Percentiles rank a stretch among this genome's conserved stretches.
phyloP scores from a whole-genome alignment of 140 eudicot species.

The Stevia rebaudiana region DNA sequence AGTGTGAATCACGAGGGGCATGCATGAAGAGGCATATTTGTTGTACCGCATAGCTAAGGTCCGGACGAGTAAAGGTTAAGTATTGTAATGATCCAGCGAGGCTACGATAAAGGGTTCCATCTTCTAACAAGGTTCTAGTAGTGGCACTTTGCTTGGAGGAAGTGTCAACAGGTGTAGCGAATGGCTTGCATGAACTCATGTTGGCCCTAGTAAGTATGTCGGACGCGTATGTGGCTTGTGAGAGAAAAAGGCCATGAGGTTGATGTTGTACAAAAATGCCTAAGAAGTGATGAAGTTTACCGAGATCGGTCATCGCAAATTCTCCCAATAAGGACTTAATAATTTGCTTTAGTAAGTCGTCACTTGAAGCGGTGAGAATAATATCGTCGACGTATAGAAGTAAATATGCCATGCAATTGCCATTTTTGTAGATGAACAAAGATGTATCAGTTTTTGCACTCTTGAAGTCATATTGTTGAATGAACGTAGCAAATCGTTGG shows the following conservation, averaged over 20 bases:
- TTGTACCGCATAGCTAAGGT: background rate
- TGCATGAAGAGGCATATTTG: background rate
- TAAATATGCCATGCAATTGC: background rate
- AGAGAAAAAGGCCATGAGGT: no score
- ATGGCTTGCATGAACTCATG: background rate
- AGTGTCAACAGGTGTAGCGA: background rate
- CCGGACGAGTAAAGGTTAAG: background rate
- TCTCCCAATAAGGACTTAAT: background rate
- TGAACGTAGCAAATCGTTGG: background rate
- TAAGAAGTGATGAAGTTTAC: background rate
- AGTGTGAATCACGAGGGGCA: background rate
- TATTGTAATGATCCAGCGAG: background rate
- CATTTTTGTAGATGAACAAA: background rate
- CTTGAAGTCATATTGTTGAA: no score
- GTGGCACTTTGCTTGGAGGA: background rate
- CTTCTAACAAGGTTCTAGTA: background rate
- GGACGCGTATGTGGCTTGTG: background rate
- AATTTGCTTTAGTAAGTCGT: no score
- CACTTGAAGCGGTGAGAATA: background rate
- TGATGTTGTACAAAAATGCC: background rate
- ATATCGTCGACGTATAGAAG: background rate
- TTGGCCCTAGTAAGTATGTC: background rate
- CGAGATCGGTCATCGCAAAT: background rate
- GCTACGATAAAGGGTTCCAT: background rate
- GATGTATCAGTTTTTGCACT: background rate